A percentile compares a stretch with the other conserved stretches of the same genome.
Conservation (phyloP, 352 stramenopile species). For the Pythium pyrilobum region DNA sequence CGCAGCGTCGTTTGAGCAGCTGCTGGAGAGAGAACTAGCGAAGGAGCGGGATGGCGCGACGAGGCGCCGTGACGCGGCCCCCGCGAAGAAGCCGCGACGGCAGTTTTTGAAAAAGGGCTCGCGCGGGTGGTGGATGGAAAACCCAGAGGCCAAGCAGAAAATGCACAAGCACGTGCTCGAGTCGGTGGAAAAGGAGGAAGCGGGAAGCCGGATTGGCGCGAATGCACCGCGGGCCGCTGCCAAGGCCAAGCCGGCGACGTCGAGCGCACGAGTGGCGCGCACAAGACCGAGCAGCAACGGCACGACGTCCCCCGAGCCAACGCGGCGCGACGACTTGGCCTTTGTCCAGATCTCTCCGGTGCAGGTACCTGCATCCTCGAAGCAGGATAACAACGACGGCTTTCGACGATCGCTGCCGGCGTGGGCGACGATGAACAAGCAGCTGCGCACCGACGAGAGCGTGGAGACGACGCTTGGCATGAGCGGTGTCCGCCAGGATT, state of each 20-base stretch:
- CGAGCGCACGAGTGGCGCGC: not conserved
- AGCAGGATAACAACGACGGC: not conserved
- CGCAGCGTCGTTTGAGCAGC: slow-evolving; percentile 64
- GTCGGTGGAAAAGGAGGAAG: slow-evolving; percentile 35
- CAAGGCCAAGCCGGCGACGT: not conserved
- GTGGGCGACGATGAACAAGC: not conserved
- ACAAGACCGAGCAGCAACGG: slow-evolving; percentile 2
- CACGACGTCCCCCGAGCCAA: slow-evolving; percentile 2
- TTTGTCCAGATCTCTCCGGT: slow-evolving; percentile 10
- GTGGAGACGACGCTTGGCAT: slow-evolving; percentile 60
- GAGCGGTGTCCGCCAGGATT: slow-evolving; percentile 45
- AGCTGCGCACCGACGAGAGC: slow-evolving; percentile 22
- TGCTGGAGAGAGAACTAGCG: slow-evolving; percentile 54
- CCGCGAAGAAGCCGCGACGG: slow-evolving; percentile 30
- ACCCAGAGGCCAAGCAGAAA: slow-evolving; percentile 41
- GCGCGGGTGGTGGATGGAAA: slow-evolving; percentile 83
- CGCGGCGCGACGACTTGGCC: not conserved
- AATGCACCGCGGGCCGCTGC: not conserved
- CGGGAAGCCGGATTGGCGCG: not conserved
- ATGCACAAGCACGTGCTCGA: slow-evolving; percentile 53
- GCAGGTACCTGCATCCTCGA: not conserved
- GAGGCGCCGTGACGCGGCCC: not conserved
- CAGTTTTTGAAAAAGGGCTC: slow-evolving; percentile 66
- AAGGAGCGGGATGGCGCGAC: slow-evolving; percentile 19
- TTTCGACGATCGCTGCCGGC: slow-evolving; percentile 6